Percentiles rank a stretch among this genome's conserved stretches.
phyloP scores from a whole-genome alignment of 805 yeast genomes.

The Metschnikowia kunwiensis region DNA sequence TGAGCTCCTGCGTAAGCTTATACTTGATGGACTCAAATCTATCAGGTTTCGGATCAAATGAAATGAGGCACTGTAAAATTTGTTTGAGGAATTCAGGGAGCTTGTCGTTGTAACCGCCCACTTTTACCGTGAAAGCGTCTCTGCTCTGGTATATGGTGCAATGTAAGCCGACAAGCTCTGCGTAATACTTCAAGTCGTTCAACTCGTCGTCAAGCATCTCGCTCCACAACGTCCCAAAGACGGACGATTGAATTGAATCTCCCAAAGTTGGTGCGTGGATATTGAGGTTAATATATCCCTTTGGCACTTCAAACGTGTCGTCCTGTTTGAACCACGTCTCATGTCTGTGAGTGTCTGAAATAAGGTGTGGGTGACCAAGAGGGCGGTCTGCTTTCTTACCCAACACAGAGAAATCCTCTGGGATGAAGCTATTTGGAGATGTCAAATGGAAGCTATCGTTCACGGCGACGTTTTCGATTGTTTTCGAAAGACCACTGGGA shows the following conservation, averaged over 20 bases:
- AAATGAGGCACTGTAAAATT: slow-evolving; percentile 52
- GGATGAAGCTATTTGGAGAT: slow-evolving; percentile 72
- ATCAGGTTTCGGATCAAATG: slow-evolving; percentile 48
- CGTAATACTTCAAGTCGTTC: slow-evolving; percentile 76
- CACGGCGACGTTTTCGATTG: slow-evolving; percentile 28
- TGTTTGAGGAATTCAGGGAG: slow-evolving; percentile 58
- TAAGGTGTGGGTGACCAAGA: slow-evolving; percentile 56
- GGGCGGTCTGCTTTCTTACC: slow-evolving; percentile 36
- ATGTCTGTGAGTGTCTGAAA: slow-evolving; percentile 48
- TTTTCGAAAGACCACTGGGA: slow-evolving; percentile 34
- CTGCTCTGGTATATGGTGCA: slow-evolving; percentile 56
- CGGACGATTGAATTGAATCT: slow-evolving; percentile 54
- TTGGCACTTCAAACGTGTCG: slow-evolving; percentile 85
- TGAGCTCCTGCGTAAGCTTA: slow-evolving; percentile 56
- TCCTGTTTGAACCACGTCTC: slow-evolving; percentile 88
- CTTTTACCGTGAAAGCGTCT: slow-evolving; percentile 62
- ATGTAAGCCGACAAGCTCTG: slow-evolving; percentile 73
- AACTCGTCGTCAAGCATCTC: slow-evolving; percentile 75
- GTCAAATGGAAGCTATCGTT: slow-evolving; percentile 55
- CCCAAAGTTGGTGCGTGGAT: slow-evolving; percentile 65
- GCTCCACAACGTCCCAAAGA: slow-evolving; percentile 58
- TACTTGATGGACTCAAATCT: slow-evolving; percentile 69
- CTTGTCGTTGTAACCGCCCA: slow-evolving; percentile 84
- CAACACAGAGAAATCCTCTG: slow-evolving; percentile 68
- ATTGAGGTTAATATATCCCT: slow-evolving; percentile 65